Evolutionary conservation across 345 rosid species (phyloP).

Genomic region (Eucalyptus shirleyi): DNA sequence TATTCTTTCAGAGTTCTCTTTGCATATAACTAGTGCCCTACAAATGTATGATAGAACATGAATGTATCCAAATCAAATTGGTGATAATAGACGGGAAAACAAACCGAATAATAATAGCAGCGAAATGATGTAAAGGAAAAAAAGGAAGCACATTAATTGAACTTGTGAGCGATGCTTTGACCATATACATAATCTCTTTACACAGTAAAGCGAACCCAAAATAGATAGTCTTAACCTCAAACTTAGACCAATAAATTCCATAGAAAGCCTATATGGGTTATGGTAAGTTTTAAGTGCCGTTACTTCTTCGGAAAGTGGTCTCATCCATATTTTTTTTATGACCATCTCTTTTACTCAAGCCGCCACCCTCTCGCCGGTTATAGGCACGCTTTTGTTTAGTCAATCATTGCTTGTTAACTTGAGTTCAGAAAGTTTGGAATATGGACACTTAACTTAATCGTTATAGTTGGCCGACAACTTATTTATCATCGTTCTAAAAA

Average conservation of each 20-base stretch:
- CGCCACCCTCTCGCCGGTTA: too few relatives aligned
- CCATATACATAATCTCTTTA: background rate
- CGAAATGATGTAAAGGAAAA: background rate
- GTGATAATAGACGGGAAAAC: background rate
- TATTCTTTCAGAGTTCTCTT: background rate
- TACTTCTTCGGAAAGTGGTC: background rate
- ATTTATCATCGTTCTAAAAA: too few relatives aligned
- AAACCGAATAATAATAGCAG: background rate
- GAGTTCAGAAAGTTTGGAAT: too few relatives aligned
- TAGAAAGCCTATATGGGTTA: too few relatives aligned
- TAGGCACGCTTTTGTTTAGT: too few relatives aligned
- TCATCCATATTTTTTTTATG: too few relatives aligned
- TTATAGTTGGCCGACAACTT: too few relatives aligned
- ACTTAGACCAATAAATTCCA: too few relatives aligned
- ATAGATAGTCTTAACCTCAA: too few relatives aligned
- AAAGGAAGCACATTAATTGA: background rate
- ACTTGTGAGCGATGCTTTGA: background rate
- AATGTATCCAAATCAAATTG: background rate
- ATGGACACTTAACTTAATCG: too few relatives aligned
- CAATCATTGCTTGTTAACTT: too few relatives aligned
- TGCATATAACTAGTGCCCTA: background rate
- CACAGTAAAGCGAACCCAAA: background rate
- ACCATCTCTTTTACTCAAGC: too few relatives aligned
- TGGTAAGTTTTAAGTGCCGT: background rate
- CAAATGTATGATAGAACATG: background rate